Evolutionary conservation across 2,329 filamentous ascomycete species (phyloP), one percentile per base, ranked within the genome.

Genomic region (Sporothrix humicola): DNA sequence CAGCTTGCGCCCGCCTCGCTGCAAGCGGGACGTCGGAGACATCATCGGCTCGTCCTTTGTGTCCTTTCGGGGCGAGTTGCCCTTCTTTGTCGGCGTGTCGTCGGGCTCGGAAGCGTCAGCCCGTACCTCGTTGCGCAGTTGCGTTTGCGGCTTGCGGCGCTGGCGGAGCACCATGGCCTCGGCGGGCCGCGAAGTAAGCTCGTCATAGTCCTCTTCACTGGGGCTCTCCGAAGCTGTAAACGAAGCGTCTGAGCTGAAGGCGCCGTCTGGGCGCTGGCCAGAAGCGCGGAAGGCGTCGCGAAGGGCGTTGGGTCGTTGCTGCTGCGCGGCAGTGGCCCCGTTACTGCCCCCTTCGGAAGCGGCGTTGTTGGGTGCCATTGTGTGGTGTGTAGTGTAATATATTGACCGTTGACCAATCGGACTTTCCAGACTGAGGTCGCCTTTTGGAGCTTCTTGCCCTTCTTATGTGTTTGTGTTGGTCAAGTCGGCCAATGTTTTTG

Each of bases 131-230:
- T 73, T 69, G 23, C 73, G 75, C 61, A 76, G 66, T 20, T 71
- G 72, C 17, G 69, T 75, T 9, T 69, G 71, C 1, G 52, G 54
- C 42, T 54, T 73, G 26, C 71, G 71, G 7, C 75, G 74, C 69
- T 73, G 73, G 17, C 77, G 73, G 37, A 77, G 76, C 10, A 78
- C 75, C 61, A 79, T 77, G 20, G 74, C 73, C 20, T 73, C 77
- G n/a, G 73, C 71, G 10, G 73, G 76, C 69, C 69, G 73, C 12
- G 50, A 77, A 1, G 77, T 76, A 20, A 80, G 78, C 17, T 83
- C 81, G 46, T 85, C 83, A 65, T 85, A 85, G 72, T 85, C 84
- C 75, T 85, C 84, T 72, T 84, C 84, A 52, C 83, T 85, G 1
- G 83, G 79, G 15, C 81, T 84, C 15, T 84, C 84, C 1, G 82